phyloP scores from a whole-genome alignment of 257 asterid genomes.

The Solanum sejunctum region DNA sequence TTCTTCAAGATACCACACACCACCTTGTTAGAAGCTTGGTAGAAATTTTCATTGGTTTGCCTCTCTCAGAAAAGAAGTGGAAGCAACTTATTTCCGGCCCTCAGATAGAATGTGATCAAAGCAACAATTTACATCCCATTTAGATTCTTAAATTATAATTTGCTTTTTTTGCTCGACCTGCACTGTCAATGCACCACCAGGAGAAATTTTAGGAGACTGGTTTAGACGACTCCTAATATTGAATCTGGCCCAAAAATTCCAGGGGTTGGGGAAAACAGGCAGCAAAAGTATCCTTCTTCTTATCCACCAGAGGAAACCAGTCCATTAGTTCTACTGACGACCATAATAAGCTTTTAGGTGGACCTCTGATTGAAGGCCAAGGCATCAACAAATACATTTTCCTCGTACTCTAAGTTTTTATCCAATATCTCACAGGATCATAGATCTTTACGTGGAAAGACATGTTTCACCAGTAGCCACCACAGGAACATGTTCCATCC shows the following conservation, averaged over 20 bases:
- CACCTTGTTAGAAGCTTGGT: not conserved
- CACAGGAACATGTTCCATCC: slow-evolving; percentile 46
- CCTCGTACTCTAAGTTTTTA: not conserved
- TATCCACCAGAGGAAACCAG: not conserved
- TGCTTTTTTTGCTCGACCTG: not conserved
- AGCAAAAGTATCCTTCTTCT: not conserved
- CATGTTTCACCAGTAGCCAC: slow-evolving; percentile 40
- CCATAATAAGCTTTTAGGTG: not conserved
- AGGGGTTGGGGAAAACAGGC: not conserved
- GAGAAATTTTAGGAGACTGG: not conserved
- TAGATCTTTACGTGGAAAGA: not conserved
- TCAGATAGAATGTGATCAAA: not conserved
- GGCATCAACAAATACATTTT: not conserved
- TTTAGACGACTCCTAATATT: not conserved
- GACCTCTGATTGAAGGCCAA: not conserved
- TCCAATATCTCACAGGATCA: not conserved
- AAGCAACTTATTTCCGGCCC: not conserved
- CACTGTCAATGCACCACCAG: not conserved
- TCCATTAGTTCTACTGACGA: not conserved
- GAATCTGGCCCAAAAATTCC: not conserved
- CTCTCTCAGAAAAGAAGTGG: not conserved
- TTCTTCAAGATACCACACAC: not conserved
- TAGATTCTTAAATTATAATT: not conserved
- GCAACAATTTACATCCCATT: not conserved
- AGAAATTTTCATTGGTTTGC: not conserved